Conservation (phyloP, 1,284 basidiomycete species). For the Singerocomus inundabilis region DNA sequence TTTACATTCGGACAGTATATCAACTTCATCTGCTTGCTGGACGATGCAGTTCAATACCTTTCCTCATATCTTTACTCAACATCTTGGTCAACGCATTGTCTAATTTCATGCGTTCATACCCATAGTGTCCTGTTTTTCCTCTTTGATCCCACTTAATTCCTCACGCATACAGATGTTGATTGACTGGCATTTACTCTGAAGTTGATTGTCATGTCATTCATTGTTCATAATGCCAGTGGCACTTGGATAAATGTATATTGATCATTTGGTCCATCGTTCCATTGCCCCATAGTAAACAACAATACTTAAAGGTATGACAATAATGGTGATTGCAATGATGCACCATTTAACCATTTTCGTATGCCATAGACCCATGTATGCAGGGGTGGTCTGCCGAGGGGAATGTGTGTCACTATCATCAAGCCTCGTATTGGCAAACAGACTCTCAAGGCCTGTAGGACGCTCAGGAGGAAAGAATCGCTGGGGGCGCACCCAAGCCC, state of each 20-base stretch:
- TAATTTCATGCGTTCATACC: conserved; percentile 28
- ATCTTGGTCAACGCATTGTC: conserved; percentile 4
- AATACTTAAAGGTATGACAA: conserved; percentile 32
- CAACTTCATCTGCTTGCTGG: conserved; percentile 31
- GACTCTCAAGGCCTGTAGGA: conserved; percentile 71
- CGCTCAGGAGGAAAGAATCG: conserved; percentile 74
- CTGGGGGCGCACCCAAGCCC: conserved; percentile 59
- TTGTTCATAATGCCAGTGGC: conserved; percentile 1
- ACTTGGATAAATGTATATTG: conserved; percentile 11
- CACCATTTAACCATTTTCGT: conserved; percentile 33
- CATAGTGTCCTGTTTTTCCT: conserved; percentile 1
- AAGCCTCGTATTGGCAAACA: conserved; percentile 66
- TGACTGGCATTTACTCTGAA: too few species aligned
- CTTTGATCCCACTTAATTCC: conserved; percentile 2
- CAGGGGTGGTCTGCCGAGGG: background rate
- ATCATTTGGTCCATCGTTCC: conserved; percentile 25
- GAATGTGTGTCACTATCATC: conserved; percentile 40
- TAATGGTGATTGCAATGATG: conserved; percentile 35
- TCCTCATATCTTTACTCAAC: background rate
- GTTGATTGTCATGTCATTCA: conserved; percentile 6
- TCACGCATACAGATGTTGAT: conserved; percentile 7
- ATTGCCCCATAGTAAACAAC: conserved; percentile 23
- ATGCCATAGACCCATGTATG: background rate
- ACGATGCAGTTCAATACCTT: conserved; percentile 25
- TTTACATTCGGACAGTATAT: conserved; percentile 6